Evolutionary conservation across 2,329 filamentous ascomycete species (phyloP), one percentile per base, ranked within the genome.

Genomic region (Trichoderma sp.): DNA sequence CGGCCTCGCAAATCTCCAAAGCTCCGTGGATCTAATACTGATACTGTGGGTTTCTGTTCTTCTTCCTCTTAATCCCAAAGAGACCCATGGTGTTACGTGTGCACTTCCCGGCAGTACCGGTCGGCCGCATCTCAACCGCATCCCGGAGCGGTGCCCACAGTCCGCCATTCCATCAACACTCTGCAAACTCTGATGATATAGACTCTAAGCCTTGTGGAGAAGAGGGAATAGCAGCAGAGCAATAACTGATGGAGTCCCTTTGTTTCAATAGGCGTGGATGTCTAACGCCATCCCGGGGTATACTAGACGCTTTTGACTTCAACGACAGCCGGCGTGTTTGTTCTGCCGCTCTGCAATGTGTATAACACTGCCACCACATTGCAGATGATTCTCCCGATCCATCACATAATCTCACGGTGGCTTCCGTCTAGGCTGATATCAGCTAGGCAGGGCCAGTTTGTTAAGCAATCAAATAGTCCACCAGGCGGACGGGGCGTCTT

Each of bases 281-380:
- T 2, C 24, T 51, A 49, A 66, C 63, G 63, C 63, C 63, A 66
- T 66, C 54, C 54, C 63, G 63, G 37, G 63, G 26, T 43, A 26
- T 11, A 51, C 63, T 18, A 66, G 32, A 10, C 37, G n/a, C 16
- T 10, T 46, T 46, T 34, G 37, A 58, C 39, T 51, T 59, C 51
- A 54, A 39, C 63, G 39, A 55, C 34, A 55, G 63, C 63, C n/a
- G n/a, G n/a, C n/a, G n/a, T n/a, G n/a, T n/a, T n/a, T n/a, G n/a
- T n/a, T n/a, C n/a, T n/a, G n/a, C n/a, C 52, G 10, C 3, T 39
- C 43, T 39, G 43, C 30, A 34, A 16, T 28, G 46, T 28, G 26
- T 21, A 49, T 13, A 10, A 58, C 63, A 58, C 54, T 59, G 63
- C 63, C 63, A 66, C 63, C 63, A 66, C 63, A 6, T 28, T 14